These are phyloP conservation scores for Dendrostoma leiphaemia DNA, from an alignment of 2,329 filamentous ascomycete species.

Conservation along the genomic window DNA sequence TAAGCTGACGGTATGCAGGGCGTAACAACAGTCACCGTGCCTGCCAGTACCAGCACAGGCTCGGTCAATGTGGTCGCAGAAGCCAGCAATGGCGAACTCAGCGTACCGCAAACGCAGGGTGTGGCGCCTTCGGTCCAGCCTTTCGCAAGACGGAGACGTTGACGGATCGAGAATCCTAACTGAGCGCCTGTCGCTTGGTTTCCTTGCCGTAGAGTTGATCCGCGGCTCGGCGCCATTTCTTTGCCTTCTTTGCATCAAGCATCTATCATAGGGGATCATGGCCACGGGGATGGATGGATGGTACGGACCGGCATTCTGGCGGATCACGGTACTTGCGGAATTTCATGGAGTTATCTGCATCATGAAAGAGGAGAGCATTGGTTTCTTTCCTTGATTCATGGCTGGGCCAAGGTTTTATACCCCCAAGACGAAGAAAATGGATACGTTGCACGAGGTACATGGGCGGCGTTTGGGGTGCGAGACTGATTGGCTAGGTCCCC, in stretches of 20 bases:
- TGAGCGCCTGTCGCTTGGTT: not conserved
- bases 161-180: slow-evolving; percentile 10
- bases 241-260: not conserved
- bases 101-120: slow-evolving; percentile 1
- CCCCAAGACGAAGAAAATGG: not conserved
- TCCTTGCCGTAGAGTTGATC: not conserved
- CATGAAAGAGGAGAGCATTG: not conserved
- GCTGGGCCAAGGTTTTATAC: slow-evolving; percentile 8
- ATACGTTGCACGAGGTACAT: not conserved
- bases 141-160: slow-evolving; percentile 12
- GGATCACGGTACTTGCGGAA: not conserved
- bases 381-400: not conserved
- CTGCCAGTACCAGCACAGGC: not conserved
- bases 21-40: slow-evolving; percentile 8
- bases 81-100: slow-evolving; percentile 5
- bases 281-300: not conserved
- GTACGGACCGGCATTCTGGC: not conserved
- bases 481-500: not conserved
- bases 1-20: slow-evolving; percentile 5
- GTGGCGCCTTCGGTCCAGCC: slow-evolving; percentile 16
- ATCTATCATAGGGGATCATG: not conserved
- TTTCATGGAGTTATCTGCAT: not conserved
- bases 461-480: not conserved
- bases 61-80: slow-evolving; percentile 1
- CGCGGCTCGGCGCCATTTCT: not conserved